Conservation (phyloP, 2,329 filamentous ascomycete genomes). For the Piedraia hortae region DNA sequence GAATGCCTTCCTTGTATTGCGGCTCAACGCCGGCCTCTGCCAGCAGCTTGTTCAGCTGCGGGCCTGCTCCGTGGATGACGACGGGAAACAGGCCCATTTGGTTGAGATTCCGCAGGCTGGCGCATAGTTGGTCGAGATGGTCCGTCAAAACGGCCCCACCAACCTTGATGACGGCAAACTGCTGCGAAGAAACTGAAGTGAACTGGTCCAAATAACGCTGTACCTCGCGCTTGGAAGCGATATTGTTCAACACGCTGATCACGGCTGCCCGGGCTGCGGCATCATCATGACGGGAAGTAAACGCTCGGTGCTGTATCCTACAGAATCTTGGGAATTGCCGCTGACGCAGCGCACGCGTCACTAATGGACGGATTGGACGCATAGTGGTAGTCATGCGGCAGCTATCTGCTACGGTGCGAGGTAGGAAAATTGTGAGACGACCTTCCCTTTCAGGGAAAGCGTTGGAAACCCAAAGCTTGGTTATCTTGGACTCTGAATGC, state of each 20-base stretch:
- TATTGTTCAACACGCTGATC: slow-evolving; percentile 76
- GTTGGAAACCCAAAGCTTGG: too few species aligned
- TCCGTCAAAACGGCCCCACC: slow-evolving; percentile 89
- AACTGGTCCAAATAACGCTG: slow-evolving; percentile 96
- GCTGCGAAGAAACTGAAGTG: slow-evolving; percentile 82
- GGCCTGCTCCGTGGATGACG: slow-evolving; percentile 82
- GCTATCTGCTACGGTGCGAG: slow-evolving; percentile 1
- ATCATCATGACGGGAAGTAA: slow-evolving; percentile 15
- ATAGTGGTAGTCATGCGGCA: background rate
- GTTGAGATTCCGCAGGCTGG: slow-evolving; percentile 71
- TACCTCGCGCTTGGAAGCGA: slow-evolving; percentile 84
- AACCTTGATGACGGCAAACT: slow-evolving; percentile 96
- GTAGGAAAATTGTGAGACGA: background rate
- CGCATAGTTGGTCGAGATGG: slow-evolving; percentile 72
- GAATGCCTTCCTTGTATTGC: slow-evolving; percentile 85
- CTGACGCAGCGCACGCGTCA: too few species aligned
- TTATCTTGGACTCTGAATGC: too few species aligned
- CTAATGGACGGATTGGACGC: too few species aligned
- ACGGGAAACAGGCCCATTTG: slow-evolving; percentile 86
- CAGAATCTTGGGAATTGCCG: too few species aligned
- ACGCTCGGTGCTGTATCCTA: slow-evolving; percentile 2
- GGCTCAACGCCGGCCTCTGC: slow-evolving; percentile 81
- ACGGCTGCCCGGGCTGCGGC: slow-evolving; percentile 51
- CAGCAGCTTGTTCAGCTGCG: slow-evolving; percentile 77
- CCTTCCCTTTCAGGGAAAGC: background rate